phyloP scores from a whole-genome alignment of 768 basidiomycete genomes.

The Tephrocybe sp. region DNA sequence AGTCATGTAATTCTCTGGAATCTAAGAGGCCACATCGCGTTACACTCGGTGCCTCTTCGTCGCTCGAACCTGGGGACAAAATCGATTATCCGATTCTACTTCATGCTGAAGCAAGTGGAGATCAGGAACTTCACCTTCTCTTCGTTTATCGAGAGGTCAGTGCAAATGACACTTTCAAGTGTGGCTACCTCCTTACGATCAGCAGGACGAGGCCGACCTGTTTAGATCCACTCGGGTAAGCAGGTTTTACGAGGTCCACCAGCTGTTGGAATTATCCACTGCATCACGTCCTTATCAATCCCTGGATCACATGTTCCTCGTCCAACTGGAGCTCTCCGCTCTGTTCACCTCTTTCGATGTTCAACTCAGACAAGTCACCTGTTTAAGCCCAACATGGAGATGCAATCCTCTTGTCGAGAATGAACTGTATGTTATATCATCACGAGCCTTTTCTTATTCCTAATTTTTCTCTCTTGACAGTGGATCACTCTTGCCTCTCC shows the following conservation, averaged over 20 bases:
- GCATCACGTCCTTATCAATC: conserved; percentile 52
- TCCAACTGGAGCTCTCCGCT: conserved; percentile 62
- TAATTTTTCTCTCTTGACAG: conserved; percentile 33
- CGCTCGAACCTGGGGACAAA: conserved; percentile 48
- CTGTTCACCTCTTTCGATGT: conserved; percentile 39
- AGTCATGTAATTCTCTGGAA: conserved; percentile 53
- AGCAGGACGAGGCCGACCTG: conserved; percentile 45
- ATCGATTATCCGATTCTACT: conserved; percentile 52
- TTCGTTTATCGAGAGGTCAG: conserved; percentile 65
- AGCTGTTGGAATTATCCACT: conserved; percentile 55
- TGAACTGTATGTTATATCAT: conserved; percentile 40
- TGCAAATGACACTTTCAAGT: neutral
- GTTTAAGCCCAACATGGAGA: conserved; percentile 71
- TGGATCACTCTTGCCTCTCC: conserved; percentile 42
- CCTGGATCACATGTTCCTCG: conserved; percentile 45
- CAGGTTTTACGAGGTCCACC: conserved; percentile 58
- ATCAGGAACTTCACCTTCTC: conserved; percentile 56
- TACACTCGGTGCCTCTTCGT: too few species aligned
- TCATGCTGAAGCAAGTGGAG: conserved; percentile 49
- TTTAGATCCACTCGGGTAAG: conserved; percentile 61
- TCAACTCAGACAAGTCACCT: conserved; percentile 55
- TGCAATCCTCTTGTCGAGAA: conserved; percentile 40
- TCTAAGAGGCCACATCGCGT: conserved; percentile 48
- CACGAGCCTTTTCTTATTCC: conserved; percentile 9
- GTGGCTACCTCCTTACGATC: conserved; percentile 1